Percentiles rank a stretch among this genome's conserved stretches.
Conservation (phyloP, 2,329 filamentous ascomycete genomes). For the Ophiostoma australiae region DNA sequence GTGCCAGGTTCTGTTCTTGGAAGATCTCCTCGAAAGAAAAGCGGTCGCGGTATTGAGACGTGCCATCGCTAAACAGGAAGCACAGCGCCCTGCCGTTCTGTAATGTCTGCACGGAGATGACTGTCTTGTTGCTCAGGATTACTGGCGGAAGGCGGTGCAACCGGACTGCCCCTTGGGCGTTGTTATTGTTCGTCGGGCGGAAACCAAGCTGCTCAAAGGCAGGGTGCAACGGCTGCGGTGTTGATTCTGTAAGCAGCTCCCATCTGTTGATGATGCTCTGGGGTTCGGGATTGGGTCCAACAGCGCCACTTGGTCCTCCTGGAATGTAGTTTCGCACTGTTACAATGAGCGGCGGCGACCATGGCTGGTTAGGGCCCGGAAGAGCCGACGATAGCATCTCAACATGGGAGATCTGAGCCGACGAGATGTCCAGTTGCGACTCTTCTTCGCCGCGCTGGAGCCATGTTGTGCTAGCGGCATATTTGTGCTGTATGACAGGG, state of each 20-base stretch:
- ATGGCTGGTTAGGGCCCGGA: conserved; percentile 43
- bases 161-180: conserved; percentile 33
- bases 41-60: conserved; percentile 73
- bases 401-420: conserved; percentile 66
- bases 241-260: conserved; percentile 63
- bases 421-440: conserved; percentile 44
- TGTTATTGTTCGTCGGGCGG: conserved; percentile 21
- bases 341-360: conserved; percentile 58
- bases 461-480: conserved; percentile 56
- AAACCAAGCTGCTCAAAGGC: conserved; percentile 72
- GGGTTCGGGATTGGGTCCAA: conserved; percentile 50
- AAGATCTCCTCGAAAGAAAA: conserved; percentile 65
- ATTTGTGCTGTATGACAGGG: conserved; percentile 51
- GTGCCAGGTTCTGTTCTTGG: conserved; percentile 58
- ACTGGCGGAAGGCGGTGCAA: conserved; percentile 65
- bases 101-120: conserved; percentile 62
- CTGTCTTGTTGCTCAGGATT: conserved; percentile 58
- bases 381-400: conserved; percentile 65
- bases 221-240: conserved; percentile 61
- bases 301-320: neutral
- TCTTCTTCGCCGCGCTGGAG: conserved; percentile 42
- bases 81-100: conserved; percentile 68
- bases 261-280: conserved; percentile 77
- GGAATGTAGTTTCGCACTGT: conserved; percentile 64
- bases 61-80: conserved; percentile 73